These are phyloP conservation scores for Irpex sp. DNA, from an alignment of 1,284 basidiomycete genomes.

Conservation along the genomic window DNA sequence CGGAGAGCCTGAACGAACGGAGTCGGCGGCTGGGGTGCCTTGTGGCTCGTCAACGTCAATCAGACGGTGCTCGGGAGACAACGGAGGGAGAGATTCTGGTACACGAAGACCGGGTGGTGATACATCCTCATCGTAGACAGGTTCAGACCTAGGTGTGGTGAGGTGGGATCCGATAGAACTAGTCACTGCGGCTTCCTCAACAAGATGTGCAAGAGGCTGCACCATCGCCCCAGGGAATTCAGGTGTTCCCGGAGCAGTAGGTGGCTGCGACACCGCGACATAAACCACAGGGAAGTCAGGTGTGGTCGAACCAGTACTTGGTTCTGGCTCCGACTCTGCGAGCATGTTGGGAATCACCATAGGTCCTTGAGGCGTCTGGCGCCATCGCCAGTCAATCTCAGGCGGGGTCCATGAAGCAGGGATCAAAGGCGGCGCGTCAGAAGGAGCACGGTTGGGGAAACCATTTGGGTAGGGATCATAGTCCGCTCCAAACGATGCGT, in stretches of 20 bases:
- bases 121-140: background rate
- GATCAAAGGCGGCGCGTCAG: slow-evolving; percentile 5
- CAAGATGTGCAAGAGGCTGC: background rate
- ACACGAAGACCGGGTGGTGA: background rate
- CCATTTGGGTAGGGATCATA: background rate
- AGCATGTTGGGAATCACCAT: slow-evolving; percentile 13
- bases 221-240: background rate
- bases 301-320: background rate
- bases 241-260: background rate
- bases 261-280: no score
- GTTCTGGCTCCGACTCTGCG: background rate
- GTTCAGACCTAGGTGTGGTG: background rate
- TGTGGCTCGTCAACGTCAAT: slow-evolving; percentile 10
- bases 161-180: background rate
- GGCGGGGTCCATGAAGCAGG: slow-evolving; percentile 14
- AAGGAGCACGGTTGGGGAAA: background rate
- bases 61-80: background rate
- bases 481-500: background rate
- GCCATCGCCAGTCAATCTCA: slow-evolving; percentile 11
- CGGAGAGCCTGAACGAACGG: background rate
- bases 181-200: background rate
- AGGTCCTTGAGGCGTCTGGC: slow-evolving; percentile 7
- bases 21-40: background rate
- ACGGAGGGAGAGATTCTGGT: background rate
- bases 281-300: background rate